A percentile compares a stretch with the other conserved stretches of the same genome.
Conservation (phyloP, 352 stramenopile species). For the Globisporangium takayamanum region DNA sequence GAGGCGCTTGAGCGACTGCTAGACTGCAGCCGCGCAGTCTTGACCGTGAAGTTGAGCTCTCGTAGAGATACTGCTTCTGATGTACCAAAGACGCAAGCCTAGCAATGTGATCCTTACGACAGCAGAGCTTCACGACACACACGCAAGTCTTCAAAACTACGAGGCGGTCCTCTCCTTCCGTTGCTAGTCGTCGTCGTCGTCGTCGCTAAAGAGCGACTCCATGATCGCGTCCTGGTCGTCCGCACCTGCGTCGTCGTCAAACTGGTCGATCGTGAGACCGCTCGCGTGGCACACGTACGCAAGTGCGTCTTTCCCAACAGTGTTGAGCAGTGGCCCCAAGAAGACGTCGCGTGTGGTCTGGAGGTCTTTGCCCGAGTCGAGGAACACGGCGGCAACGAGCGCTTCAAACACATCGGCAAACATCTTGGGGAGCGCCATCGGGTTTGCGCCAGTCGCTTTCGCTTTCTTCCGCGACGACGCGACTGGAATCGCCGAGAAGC, state of each 20-base stretch:
- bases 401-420: constrained; percentile 87
- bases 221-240: constrained; percentile 19
- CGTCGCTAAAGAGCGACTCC: constrained; percentile 18
- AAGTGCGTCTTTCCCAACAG: constrained; percentile 62
- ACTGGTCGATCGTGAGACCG: constrained; percentile 33
- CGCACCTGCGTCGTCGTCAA: constrained; percentile 8
- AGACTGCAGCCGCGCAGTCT: too few relatives aligned
- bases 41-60: too few relatives aligned
- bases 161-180: too few relatives aligned
- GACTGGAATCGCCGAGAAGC: constrained; percentile 1
- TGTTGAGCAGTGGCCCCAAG: constrained; percentile 65
- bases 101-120: neutral
- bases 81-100: neutral
- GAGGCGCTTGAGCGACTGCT: too few relatives aligned
- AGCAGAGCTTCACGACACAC: neutral
- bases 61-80: too few relatives aligned
- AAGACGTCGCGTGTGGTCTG: constrained; percentile 77
- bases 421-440: constrained; percentile 69
- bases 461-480: constrained; percentile 7
- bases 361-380: constrained; percentile 71
- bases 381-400: constrained; percentile 79
- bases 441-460: constrained; percentile 23
- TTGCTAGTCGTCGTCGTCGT: constrained; percentile 1
- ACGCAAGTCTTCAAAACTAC: too few relatives aligned
- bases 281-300: constrained; percentile 73